phyloP scores from a whole-genome alignment of 2,329 filamentous ascomycete species.

The Alternaria metachromatica region DNA sequence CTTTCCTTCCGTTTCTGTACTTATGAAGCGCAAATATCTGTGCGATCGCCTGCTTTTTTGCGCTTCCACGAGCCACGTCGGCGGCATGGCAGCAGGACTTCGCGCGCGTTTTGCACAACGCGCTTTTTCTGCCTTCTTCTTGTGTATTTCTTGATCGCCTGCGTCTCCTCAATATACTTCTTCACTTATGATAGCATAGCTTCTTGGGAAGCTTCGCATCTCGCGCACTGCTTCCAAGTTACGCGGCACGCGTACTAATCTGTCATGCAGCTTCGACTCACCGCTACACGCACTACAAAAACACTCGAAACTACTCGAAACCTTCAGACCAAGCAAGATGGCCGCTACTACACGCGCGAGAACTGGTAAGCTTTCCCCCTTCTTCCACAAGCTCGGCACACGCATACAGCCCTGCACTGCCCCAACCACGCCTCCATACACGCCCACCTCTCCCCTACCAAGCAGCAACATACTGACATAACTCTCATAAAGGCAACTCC shows the following conservation, averaged over 20 bases:
- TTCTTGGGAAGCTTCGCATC: neutral
- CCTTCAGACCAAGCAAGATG: conserved; percentile 11
- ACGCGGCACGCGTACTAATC: neutral
- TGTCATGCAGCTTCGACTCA: neutral
- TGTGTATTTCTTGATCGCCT: neutral
- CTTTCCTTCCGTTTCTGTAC: neutral
- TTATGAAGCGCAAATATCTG: neutral
- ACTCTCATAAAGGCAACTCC: conserved; percentile 37
- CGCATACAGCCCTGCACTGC: neutral
- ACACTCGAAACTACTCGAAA: neutral
- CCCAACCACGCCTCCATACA: neutral
- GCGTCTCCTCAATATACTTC: neutral
- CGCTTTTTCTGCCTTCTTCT: neutral
- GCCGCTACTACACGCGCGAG: conserved; percentile 46
- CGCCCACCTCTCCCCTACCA: conserved; percentile 25
- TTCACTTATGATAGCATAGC: neutral
- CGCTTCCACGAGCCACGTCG: conserved; percentile 1
- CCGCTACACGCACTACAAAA: neutral
- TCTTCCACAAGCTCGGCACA: neutral
- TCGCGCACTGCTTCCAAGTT: conserved; percentile 1
- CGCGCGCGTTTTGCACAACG: neutral
- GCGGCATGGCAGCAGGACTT: conserved; percentile 1
- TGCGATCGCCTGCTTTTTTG: neutral
- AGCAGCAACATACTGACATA: conserved; percentile 21
- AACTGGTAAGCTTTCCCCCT: conserved; percentile 12